These are phyloP conservation scores for Murraya paniculata DNA, from an alignment of 345 rosid genomes.

Conservation along the genomic window DNA sequence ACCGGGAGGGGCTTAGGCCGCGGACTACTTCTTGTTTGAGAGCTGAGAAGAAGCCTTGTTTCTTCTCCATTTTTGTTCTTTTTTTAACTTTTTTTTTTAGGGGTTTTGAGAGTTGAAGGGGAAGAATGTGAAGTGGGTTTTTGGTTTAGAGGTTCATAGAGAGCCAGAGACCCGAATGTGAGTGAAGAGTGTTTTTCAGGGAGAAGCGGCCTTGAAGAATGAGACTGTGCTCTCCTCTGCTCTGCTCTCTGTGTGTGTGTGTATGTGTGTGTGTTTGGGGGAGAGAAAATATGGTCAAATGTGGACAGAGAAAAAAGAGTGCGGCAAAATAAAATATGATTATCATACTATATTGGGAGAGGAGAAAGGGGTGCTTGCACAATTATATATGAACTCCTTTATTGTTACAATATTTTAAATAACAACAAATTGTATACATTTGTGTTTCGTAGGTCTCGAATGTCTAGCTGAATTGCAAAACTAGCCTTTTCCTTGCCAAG, in stretches of 20 bases:
- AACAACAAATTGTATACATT: background rate
- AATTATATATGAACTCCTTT: background rate
- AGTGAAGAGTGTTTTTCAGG: background rate
- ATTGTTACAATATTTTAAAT: too few relatives aligned
- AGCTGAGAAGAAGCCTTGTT: conserved; percentile 82
- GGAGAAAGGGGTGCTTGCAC: background rate
- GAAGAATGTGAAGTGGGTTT: background rate
- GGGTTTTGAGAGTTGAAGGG: background rate
- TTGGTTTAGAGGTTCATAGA: background rate
- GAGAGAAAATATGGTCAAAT: background rate
- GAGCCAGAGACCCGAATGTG: background rate
- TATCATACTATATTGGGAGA: background rate
- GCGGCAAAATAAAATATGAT: background rate
- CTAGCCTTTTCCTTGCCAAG: background rate
- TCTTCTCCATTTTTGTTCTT: conserved; percentile 63
- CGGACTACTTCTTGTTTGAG: conserved; percentile 81
- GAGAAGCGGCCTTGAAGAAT: background rate
- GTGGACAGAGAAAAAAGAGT: background rate
- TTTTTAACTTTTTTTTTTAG: background rate
- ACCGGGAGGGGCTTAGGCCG: conserved; percentile 84
- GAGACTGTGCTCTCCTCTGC: background rate
- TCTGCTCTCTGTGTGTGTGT: background rate
- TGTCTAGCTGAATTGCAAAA: too few relatives aligned
- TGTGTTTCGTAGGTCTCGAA: background rate
- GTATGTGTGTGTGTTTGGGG: background rate